Evolutionary conservation across 192 early-diverging fungal genomes (phyloP).

Genomic region (Gorgonomyces haynaldii): DNA sequence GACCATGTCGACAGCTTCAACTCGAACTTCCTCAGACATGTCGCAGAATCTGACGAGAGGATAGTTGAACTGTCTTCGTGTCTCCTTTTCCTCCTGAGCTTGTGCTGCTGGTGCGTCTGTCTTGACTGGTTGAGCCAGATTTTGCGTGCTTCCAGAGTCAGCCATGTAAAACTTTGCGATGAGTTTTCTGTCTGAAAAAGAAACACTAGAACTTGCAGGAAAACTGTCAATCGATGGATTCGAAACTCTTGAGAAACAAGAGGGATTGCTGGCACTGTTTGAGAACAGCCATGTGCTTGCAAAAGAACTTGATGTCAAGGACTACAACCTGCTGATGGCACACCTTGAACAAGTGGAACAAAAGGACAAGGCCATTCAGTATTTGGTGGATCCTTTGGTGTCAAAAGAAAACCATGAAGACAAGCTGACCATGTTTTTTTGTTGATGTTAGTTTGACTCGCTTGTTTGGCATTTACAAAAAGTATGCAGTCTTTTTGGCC

Average conservation of each 20-base stretch:
- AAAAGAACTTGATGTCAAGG: not conserved
- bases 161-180: conserved; percentile 19
- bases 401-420: too few species aligned
- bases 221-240: not conserved
- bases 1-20: conserved; percentile 46
- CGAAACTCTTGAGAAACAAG: not conserved
- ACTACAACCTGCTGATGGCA: not conserved
- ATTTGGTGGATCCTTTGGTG: too few species aligned
- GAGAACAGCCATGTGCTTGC: not conserved
- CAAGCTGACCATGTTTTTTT: too few species aligned
- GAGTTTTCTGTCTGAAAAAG: conserved; percentile 1
- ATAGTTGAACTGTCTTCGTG: conserved; percentile 45
- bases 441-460: too few species aligned
- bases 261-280: not conserved
- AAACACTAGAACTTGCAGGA: not conserved
- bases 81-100: conserved; percentile 38
- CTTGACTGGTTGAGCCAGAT: conserved; percentile 24
- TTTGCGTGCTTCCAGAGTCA: conserved; percentile 32
- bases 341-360: too few species aligned
- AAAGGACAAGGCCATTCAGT: too few species aligned
- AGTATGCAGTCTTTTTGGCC: too few species aligned
- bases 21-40: conserved; percentile 41
- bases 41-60: conserved; percentile 43
- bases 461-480: too few species aligned
- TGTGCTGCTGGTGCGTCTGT: conserved; percentile 16